phyloP scores from a whole-genome alignment of 1,139 yeast species.

The Kluyveromyces marxianus region DNA sequence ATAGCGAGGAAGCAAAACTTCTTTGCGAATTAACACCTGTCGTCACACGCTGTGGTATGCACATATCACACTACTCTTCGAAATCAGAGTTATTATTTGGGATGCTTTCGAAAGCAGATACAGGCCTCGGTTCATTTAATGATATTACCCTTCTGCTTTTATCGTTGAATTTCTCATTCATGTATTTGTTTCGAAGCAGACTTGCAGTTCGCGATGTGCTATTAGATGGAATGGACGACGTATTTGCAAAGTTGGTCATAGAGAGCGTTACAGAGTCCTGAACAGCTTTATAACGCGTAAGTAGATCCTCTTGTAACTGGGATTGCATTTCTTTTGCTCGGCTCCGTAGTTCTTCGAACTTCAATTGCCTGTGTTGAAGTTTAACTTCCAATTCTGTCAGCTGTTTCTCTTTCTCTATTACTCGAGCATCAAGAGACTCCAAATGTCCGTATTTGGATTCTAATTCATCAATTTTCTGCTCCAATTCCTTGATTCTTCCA shows the following conservation, averaged over 20 bases:
- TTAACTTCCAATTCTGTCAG: slow-evolving; percentile 3
- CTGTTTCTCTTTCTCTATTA: slow-evolving; percentile 9
- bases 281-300: slow-evolving; percentile 9
- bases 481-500: background rate
- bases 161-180: slow-evolving; percentile 5
- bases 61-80: background rate
- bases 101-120: background rate
- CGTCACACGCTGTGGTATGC: background rate
- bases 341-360: slow-evolving; percentile 8
- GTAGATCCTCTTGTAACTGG: slow-evolving; percentile 7
- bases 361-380: slow-evolving; percentile 5
- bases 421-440: slow-evolving; percentile 1
- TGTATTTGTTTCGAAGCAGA: slow-evolving; percentile 11
- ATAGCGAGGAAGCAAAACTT: background rate
- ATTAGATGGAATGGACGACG: slow-evolving; percentile 2
- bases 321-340: slow-evolving; percentile 8
- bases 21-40: background rate
- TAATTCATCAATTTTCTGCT: slow-evolving; percentile 3
- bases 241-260: background rate
- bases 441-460: slow-evolving; percentile 4
- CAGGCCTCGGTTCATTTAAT: slow-evolving; percentile 4
- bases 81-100: slow-evolving; percentile 7
- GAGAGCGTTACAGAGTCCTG: slow-evolving; percentile 11
- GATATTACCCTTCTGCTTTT: slow-evolving; percentile 11
- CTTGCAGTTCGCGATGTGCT: slow-evolving; percentile 12